Evolutionary conservation across 169 alveolate species (phyloP).

Genomic region (Plasmodium berghei): DNA sequence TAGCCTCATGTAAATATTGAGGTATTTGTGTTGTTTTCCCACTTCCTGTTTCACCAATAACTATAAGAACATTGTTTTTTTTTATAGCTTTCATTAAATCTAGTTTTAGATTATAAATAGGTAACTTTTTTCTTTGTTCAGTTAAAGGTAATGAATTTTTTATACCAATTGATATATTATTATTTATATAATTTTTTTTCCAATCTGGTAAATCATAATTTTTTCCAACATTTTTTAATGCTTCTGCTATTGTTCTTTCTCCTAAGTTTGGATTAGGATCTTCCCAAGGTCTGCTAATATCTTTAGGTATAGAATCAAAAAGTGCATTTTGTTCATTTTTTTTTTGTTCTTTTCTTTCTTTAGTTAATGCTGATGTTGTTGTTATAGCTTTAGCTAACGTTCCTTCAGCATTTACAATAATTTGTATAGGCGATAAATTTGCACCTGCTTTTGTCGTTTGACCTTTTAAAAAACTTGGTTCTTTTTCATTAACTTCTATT

Average conservation of each 20-base stretch:
- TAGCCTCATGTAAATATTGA: slow-evolving; percentile 95
- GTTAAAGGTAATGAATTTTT: slow-evolving; percentile 88
- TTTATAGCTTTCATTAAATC: slow-evolving; percentile 93
- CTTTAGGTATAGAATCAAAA: slow-evolving; percentile 91
- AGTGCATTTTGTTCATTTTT: slow-evolving; percentile 88
- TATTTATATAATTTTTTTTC: slow-evolving; percentile 89
- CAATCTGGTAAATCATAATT: slow-evolving; percentile 92
- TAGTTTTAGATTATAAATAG: slow-evolving; percentile 94
- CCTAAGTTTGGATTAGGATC: slow-evolving; percentile 94
- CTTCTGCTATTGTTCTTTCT: slow-evolving; percentile 89
- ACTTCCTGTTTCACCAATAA: slow-evolving; percentile 99
- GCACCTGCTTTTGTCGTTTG: slow-evolving; percentile 94
- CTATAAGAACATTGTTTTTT: slow-evolving; percentile 94
- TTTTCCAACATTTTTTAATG: slow-evolving; percentile 82
- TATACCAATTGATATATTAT: slow-evolving; percentile 85
- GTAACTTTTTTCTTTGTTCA: slow-evolving; percentile 96
- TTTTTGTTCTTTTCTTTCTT: slow-evolving; percentile 90
- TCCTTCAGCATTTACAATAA: slow-evolving; percentile 95
- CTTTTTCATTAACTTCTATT: slow-evolving; percentile 94
- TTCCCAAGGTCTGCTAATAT: slow-evolving; percentile 91
- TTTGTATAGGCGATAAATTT: slow-evolving; percentile 92
- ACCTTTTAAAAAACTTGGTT: slow-evolving; percentile 96
- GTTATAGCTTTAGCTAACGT: slow-evolving; percentile 92
- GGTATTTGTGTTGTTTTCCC: slow-evolving; percentile 99
- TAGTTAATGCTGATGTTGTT: slow-evolving; percentile 91